Evolutionary conservation across 78 protist genomes (phyloP), one percentile per base, ranked within the genome.

Genomic region (Dictyostelium firmibasis): DNA sequence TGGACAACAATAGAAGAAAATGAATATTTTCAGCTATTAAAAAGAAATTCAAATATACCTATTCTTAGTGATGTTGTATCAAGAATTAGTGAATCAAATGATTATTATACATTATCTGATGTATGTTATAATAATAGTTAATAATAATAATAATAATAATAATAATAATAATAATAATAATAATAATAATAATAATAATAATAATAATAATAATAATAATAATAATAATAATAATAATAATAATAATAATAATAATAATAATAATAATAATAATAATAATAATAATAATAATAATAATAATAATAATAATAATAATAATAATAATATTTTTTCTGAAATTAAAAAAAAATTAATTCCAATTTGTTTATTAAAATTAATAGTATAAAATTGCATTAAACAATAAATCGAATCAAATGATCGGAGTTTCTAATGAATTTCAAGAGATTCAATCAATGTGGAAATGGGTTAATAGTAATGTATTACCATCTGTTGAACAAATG

Each of bases 371-470:
- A 47, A 47, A 10, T 11, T 8, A 10, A 60, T 35, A 87, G 86
- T 89, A 43, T 81, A 89, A 89, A 35, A 89, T 89, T 20, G 84
- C 77, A 33, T 89, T 89, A 69, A 89, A 89, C 25, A 89, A 89
- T 89, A 81, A 81, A 50, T 7, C 23, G 7, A 79, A 53, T 81
- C 82, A 81, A 23, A 79, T 83, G 84, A 89, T 89, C 29, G 94
- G 94, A 8, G 83, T 76, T 43, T 89, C 94, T 44, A 89, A 89
- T 81, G 94, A 89, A 31, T 70, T 25, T 6, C n/a, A 23, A 16
- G 94, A 89, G 38, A 89, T 89, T n/a, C 86, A 89, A 35, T 18
- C 72, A 27, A 89, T 89, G 94, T 89, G 94, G 94, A 36, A 27
- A 78, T 89, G 87, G 86, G 70, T 89, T 7, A 64, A 64, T 27